These are phyloP conservation scores for Volvariella volvacea DNA, from an alignment of 1,284 basidiomycete genomes.

Conservation along the genomic window DNA sequence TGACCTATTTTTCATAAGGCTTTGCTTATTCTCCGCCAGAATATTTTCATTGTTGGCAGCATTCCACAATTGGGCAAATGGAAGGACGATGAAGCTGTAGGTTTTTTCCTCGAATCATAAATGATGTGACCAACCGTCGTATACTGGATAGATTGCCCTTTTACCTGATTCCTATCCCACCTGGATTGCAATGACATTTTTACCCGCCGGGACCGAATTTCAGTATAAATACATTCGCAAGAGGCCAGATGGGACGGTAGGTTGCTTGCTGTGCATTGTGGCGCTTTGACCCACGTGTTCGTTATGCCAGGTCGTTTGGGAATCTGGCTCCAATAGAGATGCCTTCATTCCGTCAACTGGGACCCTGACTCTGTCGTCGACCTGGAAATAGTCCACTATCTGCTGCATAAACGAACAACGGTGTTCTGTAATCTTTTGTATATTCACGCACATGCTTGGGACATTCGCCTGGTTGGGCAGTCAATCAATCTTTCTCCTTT, in stretches of 20 bases:
- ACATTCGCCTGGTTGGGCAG: no score
- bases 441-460: no score
- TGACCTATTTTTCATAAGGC: conserved; percentile 31
- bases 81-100: conserved; percentile 40
- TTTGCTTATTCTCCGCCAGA: conserved; percentile 52
- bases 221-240: conserved; percentile 59
- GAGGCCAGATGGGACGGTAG: conserved; percentile 44
- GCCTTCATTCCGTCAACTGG: conserved; percentile 35
- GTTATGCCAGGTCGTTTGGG: conserved; percentile 32
- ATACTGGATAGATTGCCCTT: conserved; percentile 37
- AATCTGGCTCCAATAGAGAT: conserved; percentile 51
- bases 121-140: not conserved
- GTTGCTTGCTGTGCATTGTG: conserved; percentile 14
- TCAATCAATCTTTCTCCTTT: no score
- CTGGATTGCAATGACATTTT: conserved; percentile 43
- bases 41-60: conserved; percentile 53
- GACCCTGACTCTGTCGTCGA: conserved; percentile 29
- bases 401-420: no score
- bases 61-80: conserved; percentile 48
- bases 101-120: conserved; percentile 10
- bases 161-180: conserved; percentile 48
- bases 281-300: not conserved
- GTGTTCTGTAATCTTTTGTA: no score
- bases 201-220: conserved; percentile 44
- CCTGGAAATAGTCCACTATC: conserved; percentile 28